phyloP scores from a whole-genome alignment of 106 monocot species.

The Acanthochlamys bracteata region DNA sequence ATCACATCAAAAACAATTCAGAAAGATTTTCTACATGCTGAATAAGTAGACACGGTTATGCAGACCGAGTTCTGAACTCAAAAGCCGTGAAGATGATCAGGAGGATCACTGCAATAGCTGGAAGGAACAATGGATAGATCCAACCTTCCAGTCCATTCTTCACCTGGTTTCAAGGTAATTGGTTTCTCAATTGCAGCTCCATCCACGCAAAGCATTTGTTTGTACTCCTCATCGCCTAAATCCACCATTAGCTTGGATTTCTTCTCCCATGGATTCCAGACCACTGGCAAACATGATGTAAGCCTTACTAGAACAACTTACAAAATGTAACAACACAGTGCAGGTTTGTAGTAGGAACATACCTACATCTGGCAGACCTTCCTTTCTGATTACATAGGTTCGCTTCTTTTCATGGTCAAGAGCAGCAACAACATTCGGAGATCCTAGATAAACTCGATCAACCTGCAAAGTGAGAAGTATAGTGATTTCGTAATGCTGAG shows the following conservation, averaged over 20 bases:
- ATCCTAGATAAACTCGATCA: slow-evolving; percentile 78
- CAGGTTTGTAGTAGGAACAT: slow-evolving; percentile 6
- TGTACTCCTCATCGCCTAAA: slow-evolving; percentile 85
- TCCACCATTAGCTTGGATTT: slow-evolving; percentile 74
- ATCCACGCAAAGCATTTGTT: slow-evolving; percentile 90
- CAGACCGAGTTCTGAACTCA: slow-evolving; percentile 20
- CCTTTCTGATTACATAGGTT: slow-evolving; percentile 79
- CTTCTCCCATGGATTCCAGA: slow-evolving; percentile 99
- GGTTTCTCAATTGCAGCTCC: slow-evolving; percentile 60
- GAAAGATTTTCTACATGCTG: not conserved
- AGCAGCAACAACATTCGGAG: slow-evolving; percentile 73
- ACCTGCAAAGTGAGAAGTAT: slow-evolving; percentile 32
- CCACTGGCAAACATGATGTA: slow-evolving; percentile 29
- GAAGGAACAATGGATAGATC: slow-evolving; percentile 71
- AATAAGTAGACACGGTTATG: slow-evolving; percentile 63
- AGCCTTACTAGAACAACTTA: not conserved
- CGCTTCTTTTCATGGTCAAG: slow-evolving; percentile 89
- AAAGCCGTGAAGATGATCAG: slow-evolving; percentile 27
- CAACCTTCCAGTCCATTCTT: slow-evolving; percentile 80
- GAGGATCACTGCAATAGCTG: slow-evolving; percentile 56
- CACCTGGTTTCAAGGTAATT: slow-evolving; percentile 63
- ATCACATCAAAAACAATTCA: not conserved
- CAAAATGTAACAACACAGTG: not conserved
- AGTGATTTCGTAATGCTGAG: no score
- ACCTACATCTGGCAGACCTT: slow-evolving; percentile 90